phyloP scores from a whole-genome alignment of 148 eudicot genomes.

The Nepenthes gracilis region DNA sequence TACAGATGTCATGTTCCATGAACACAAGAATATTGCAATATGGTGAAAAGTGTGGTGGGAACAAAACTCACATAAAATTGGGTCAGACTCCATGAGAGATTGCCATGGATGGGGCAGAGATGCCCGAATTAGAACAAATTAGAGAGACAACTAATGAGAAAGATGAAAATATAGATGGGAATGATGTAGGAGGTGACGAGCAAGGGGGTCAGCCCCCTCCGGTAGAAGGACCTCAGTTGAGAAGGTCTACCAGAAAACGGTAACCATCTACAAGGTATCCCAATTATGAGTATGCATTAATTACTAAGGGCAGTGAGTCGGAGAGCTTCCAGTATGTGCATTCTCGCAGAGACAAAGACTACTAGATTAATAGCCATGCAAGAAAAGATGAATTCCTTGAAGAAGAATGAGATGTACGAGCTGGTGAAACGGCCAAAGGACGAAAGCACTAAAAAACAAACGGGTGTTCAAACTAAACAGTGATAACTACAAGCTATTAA shows the following conservation, averaged over 20 bases:
- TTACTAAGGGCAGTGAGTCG: background rate
- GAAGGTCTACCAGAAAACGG: background rate
- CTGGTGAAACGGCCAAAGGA: background rate
- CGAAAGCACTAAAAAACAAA: background rate
- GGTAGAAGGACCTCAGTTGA: background rate
- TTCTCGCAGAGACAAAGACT: background rate
- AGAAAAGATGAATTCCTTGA: background rate
- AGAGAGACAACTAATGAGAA: background rate
- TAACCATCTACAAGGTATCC: background rate
- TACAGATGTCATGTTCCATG: background rate
- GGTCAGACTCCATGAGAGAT: too few relatives aligned
- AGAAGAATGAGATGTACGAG: background rate
- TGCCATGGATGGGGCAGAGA: too few relatives aligned
- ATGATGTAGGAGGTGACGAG: background rate
- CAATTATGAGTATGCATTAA: background rate
- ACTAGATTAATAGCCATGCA: background rate
- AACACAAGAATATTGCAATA: background rate
- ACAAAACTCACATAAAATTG: background rate
- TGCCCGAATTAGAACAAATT: too few relatives aligned
- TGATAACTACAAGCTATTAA: background rate
- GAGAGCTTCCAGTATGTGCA: background rate
- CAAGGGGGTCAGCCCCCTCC: background rate
- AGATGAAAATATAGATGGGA: background rate
- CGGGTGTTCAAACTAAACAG: background rate
- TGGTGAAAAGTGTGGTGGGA: too few relatives aligned